These are phyloP conservation scores for Carex scoparia DNA, from an alignment of 176 grass and related monocot genomes.

Conservation along the genomic window DNA sequence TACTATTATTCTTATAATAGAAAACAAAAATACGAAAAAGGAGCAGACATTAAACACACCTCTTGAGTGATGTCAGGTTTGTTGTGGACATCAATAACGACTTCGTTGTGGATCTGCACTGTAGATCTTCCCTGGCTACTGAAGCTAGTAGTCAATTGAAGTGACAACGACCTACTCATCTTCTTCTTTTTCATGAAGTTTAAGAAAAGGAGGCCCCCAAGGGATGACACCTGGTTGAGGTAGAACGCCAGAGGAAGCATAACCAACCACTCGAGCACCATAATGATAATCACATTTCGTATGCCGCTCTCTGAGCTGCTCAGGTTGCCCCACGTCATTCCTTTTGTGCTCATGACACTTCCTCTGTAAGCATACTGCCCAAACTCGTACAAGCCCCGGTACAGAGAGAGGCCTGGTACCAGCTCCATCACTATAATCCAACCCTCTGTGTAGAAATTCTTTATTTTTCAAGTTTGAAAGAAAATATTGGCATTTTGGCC, in stretches of 20 bases:
- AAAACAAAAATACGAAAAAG: background rate
- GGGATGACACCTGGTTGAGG: constrained; percentile 49
- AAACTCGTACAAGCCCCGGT: constrained; percentile 72
- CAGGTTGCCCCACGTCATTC: constrained; percentile 74
- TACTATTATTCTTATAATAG: background rate
- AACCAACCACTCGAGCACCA: constrained; percentile 67
- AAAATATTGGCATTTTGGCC: background rate
- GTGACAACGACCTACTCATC: background rate
- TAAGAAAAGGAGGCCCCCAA: constrained; percentile 48
- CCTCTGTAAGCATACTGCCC: constrained; percentile 49
- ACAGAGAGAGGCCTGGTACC: constrained; percentile 81
- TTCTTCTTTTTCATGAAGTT: constrained; percentile 40
- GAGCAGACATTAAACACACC: constrained; percentile 30
- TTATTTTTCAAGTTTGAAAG: constrained; percentile 1
- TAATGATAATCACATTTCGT: constrained; percentile 64
- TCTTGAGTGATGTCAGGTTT: constrained; percentile 53
- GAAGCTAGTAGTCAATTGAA: constrained; percentile 32
- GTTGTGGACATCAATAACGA: constrained; percentile 60
- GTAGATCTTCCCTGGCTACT: constrained; percentile 31
- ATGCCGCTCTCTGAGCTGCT: constrained; percentile 53
- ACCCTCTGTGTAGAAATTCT: constrained; percentile 43
- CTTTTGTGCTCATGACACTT: constrained; percentile 39
- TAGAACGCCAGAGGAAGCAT: constrained; percentile 57
- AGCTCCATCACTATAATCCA: constrained; percentile 86
- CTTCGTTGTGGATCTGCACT: constrained; percentile 18